Conservation (phyloP, 805 yeast genomes). For the Zygoascus flipseniorum region DNA sequence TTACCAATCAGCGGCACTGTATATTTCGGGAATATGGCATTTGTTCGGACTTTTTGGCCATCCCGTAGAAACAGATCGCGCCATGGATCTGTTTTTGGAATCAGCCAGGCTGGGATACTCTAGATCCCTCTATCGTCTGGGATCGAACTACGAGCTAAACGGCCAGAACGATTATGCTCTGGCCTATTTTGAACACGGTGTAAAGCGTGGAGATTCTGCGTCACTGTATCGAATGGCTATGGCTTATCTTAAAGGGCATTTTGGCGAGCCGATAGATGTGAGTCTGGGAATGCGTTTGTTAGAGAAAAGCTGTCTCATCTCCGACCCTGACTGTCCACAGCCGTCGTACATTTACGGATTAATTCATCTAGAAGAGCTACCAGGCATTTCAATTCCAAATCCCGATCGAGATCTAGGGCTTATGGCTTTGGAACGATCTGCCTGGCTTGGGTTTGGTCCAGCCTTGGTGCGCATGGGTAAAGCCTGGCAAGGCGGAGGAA, state of each 20-base stretch:
- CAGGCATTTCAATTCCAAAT: conserved; percentile 2
- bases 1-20: conserved; percentile 23
- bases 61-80: conserved; percentile 13
- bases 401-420: conserved; percentile 18
- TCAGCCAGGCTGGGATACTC: conserved; percentile 27
- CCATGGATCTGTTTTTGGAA: conserved; percentile 21
- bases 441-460: conserved; percentile 30
- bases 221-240: conserved; percentile 31
- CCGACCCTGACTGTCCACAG: conserved; percentile 33
- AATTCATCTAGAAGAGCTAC: conserved; percentile 28
- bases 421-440: conserved; percentile 27
- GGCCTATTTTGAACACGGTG: conserved; percentile 29
- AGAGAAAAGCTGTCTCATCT: conserved; percentile 20
- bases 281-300: conserved; percentile 20
- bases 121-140: conserved; percentile 32
- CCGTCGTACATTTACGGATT: conserved; percentile 32
- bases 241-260: conserved; percentile 27
- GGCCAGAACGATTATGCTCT: conserved; percentile 26
- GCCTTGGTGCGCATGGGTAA: conserved; percentile 30
- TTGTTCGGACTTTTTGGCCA: conserved; percentile 22
- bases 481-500: conserved; percentile 27
- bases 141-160: conserved; percentile 25
- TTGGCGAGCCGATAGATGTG: conserved; percentile 21
- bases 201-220: conserved; percentile 29
- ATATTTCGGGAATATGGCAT: conserved; percentile 23